Conservation (phyloP, 805 yeast species). For the Myxozyma neglecta region DNA sequence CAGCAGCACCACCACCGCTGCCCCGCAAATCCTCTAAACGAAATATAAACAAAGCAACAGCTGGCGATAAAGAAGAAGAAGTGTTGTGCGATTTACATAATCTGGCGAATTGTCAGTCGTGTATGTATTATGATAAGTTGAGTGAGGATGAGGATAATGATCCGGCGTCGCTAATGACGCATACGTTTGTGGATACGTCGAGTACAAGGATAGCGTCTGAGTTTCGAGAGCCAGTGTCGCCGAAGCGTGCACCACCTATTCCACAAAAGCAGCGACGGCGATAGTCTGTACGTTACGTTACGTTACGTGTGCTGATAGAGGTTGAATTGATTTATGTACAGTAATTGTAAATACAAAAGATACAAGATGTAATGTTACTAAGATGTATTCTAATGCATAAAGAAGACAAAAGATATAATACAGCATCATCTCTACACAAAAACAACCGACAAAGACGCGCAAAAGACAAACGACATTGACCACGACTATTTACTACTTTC, state of each 20-base stretch:
- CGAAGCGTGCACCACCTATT: not conserved
- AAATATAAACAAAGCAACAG: not conserved
- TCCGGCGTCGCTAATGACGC: constrained; percentile 11
- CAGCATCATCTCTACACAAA: not conserved
- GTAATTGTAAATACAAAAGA: not conserved
- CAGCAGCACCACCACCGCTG: not conserved
- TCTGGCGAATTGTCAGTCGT: constrained; percentile 32
- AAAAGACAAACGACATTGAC: not conserved
- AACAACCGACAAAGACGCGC: not conserved
- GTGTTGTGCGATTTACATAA: constrained; percentile 30
- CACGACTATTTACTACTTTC: not conserved
- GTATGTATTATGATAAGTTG: constrained; percentile 30
- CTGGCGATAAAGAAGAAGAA: not conserved
- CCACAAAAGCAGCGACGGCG: not conserved
- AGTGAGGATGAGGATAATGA: constrained; percentile 31
- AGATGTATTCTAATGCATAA: not conserved
- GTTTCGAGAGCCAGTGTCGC: not conserved
- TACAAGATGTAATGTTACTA: not conserved
- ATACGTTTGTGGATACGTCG: constrained; percentile 17
- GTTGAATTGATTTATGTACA: not conserved
- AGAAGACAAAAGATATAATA: not conserved
- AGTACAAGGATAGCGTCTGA: not conserved
- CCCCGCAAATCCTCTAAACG: constrained; percentile 9
- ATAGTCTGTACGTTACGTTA: too few relatives aligned
- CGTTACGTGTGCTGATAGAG: too few relatives aligned